A percentile compares a stretch with the other conserved stretches of the same genome.
Evolutionary conservation across 352 stramenopile species (phyloP).

Genomic region (Globisporangium recalcitrans): DNA sequence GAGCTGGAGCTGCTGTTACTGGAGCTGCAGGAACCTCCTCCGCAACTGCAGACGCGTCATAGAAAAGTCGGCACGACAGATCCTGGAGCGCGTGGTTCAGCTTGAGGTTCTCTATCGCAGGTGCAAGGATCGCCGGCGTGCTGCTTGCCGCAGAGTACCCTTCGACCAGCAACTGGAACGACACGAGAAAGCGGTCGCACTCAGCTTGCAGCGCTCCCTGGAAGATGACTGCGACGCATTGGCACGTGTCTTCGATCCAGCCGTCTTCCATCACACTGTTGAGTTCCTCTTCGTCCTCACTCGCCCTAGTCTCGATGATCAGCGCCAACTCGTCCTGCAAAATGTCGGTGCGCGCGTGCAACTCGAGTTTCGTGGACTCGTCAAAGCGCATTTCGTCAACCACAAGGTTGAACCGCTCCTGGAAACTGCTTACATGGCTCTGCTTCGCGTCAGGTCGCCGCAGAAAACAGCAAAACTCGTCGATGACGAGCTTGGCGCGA

Average conservation of each 20-base stretch:
- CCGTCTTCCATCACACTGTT: slow-evolving; percentile 34
- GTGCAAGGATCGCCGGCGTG: slow-evolving; percentile 23
- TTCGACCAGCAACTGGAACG: slow-evolving; percentile 52
- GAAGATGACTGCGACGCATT: slow-evolving; percentile 36
- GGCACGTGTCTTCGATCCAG: slow-evolving; percentile 56
- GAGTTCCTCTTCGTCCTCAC: slow-evolving; percentile 46
- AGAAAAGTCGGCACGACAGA: slow-evolving; percentile 36
- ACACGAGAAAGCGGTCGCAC: slow-evolving; percentile 64
- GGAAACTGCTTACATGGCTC: slow-evolving; percentile 54
- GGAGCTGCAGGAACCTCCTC: slow-evolving; percentile 17
- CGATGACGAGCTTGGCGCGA: slow-evolving; percentile 26
- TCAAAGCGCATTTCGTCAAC: slow-evolving; percentile 84
- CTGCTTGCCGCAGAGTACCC: slow-evolving; percentile 44
- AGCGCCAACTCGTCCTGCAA: slow-evolving; percentile 56
- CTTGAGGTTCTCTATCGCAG: slow-evolving; percentile 29
- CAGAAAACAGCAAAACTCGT: slow-evolving; percentile 52
- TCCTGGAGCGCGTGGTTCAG: slow-evolving; percentile 24
- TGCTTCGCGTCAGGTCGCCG: slow-evolving; percentile 67
- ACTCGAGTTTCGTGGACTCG: slow-evolving; percentile 66
- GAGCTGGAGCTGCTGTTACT: slow-evolving; percentile 6
- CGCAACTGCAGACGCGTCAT: slow-evolving; percentile 22
- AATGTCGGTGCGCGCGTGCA: slow-evolving; percentile 70
- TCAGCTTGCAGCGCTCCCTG: slow-evolving; percentile 61
- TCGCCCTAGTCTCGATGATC: slow-evolving; percentile 37
- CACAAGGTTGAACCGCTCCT: slow-evolving; percentile 72